These are phyloP conservation scores for Catunica adiposa DNA, from an alignment of 2,329 filamentous ascomycete species.

Conservation along the genomic window DNA sequence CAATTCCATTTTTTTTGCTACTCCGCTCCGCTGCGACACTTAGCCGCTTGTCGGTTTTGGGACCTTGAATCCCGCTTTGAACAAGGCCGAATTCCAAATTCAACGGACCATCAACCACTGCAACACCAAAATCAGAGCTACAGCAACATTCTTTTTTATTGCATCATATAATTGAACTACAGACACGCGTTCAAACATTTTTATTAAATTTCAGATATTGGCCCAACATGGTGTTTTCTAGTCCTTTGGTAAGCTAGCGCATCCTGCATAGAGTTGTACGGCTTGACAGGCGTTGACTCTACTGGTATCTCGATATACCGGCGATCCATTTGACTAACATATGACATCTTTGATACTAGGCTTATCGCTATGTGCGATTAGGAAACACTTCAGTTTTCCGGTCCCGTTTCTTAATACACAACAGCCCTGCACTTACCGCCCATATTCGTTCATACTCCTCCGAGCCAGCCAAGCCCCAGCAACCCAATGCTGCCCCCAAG, in stretches of 20 bases:
- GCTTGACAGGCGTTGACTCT: not conserved
- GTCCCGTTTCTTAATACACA: not conserved
- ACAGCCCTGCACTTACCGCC: not conserved
- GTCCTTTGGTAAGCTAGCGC: conserved; percentile 1
- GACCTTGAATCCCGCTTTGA: conserved; percentile 1
- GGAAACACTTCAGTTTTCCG: not conserved
- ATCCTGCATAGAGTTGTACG: not conserved
- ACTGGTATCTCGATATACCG: not conserved
- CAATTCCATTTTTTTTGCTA: not conserved
- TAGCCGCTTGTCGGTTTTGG: not conserved
- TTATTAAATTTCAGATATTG: not conserved
- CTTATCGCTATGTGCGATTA: conserved; percentile 5
- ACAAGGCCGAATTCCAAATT: not conserved
- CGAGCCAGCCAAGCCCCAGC: not conserved
- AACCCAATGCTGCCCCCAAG: not conserved
- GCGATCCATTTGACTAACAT: not conserved
- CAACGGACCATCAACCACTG: not conserved
- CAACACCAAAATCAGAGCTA: not conserved
- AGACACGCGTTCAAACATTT: not conserved
- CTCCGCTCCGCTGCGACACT: not conserved
- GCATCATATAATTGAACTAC: not conserved
- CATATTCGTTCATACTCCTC: conserved; percentile 3
- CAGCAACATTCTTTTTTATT: not conserved
- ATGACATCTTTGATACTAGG: not conserved
- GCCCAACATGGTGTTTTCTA: not conserved